A percentile compares a stretch with the other conserved stretches of the same genome.
These are phyloP conservation scores for Ascochyta lentis DNA, from an alignment of 2,329 filamentous ascomycete genomes.

Conservation along the genomic window DNA sequence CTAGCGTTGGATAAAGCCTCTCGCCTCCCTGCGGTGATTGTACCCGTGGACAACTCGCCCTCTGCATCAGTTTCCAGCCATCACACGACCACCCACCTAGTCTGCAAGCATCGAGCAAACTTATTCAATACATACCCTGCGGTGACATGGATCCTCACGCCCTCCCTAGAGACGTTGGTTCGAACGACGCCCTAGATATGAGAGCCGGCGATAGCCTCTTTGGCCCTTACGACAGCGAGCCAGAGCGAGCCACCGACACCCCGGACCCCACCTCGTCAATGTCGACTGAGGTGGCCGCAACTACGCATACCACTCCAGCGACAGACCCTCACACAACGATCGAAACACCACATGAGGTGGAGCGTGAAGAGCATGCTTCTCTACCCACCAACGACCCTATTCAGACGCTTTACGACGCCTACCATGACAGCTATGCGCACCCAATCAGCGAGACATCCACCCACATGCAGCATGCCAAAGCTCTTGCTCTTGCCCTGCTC, in stretches of 20 bases:
- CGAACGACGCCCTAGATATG: background rate
- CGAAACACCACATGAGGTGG: background rate
- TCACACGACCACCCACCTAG: background rate
- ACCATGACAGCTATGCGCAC: slow-evolving; percentile 17
- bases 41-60: background rate
- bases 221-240: background rate
- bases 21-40: background rate
- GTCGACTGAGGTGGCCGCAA: background rate
- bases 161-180: background rate
- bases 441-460: slow-evolving; percentile 8
- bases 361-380: background rate
- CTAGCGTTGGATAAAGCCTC: background rate
- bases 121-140: background rate
- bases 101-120: background rate
- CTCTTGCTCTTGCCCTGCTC: slow-evolving; percentile 27
- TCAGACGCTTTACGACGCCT: slow-evolving; percentile 18
- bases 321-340: background rate
- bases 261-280: background rate
- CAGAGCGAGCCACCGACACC: background rate
- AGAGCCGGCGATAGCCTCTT: background rate
- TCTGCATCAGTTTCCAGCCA: background rate
- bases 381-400: slow-evolving; percentile 1
- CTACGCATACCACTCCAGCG: slow-evolving; percentile 2
- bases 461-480: slow-evolving; percentile 28
- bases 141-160: background rate